Base-by-base conservation (phyloP, 2,329 filamentous ascomycete species). In the Macrophomina phaseolina region DNA sequence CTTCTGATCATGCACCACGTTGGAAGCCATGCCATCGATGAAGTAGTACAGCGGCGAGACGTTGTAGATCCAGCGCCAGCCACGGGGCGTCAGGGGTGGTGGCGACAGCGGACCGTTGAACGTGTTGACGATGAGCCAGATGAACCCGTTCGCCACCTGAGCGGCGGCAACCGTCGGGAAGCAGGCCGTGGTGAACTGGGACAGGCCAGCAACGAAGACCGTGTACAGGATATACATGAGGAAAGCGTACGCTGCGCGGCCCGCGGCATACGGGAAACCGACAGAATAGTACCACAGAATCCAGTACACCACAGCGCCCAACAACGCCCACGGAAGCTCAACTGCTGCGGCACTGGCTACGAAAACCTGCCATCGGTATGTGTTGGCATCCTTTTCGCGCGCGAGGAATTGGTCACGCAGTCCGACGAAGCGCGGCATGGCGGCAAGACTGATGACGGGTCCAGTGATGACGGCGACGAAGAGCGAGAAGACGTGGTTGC, bases 231-330 rank as follows among this genome's bases (percentile, higher is more conserved):
- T 82, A 45, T 93, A 81, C 70, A 92, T 86, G 34, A 94, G 81
- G 80, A 93, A 92, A 86, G 93, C 91, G 8, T 94, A 84, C 0
- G 80, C 89, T 8, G 91, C 90, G 34, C 91, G 89, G 72, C 92
- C 87, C 2, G 84, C 76, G 0, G 88, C 84, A 69, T 87, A 81
- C 68, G 90, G 87, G 12, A 93, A 84, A 1, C 91, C 91, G 58
- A 94, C 85, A 0, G 91, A 91, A 75, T 92, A 96, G 81, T 96
- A 96, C 86, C 90, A 94, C 74, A 83, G 87, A 70, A 91, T 83
- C 80, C 84, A 95, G 80, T 91, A 88, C 67, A 94, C 79, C 11
- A 89, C 82, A 1, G 87, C 85, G 82, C 90, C 88, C 28, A 94
- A 75, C 0, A 87, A 84, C 73, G 94, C 91, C 87, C 90, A 96